Conservation (phyloP, 257 asterid genomes). For the Fraxinus quadrangulata region DNA sequence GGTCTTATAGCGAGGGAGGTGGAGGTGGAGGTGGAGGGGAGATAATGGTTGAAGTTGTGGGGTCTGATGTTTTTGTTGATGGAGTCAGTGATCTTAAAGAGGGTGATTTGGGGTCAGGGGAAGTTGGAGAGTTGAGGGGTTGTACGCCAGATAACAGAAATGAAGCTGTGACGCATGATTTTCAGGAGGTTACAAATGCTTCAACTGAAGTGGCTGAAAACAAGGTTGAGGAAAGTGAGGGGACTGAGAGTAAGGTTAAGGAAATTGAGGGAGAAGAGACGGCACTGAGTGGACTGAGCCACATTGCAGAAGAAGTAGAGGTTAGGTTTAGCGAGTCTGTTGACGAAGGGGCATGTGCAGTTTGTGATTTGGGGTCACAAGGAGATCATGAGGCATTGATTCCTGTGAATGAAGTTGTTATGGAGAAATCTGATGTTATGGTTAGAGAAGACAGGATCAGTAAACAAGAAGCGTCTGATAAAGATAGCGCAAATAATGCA, state of each 20-base stretch:
- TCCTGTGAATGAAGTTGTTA: constrained; percentile 35
- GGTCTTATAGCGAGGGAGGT: constrained; percentile 42
- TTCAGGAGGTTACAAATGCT: constrained; percentile 29
- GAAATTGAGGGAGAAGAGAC: constrained; percentile 23
- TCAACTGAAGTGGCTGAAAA: constrained; percentile 27
- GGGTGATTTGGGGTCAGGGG: constrained; percentile 34
- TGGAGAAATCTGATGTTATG: constrained; percentile 20
- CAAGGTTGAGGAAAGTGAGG: constrained; percentile 12
- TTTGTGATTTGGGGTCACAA: constrained; percentile 23
- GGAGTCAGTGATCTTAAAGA: constrained; percentile 53
- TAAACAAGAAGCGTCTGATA: constrained; percentile 30
- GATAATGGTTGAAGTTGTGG: constrained; percentile 86
- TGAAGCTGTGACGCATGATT: constrained; percentile 24
- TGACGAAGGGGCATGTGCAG: constrained; percentile 24
- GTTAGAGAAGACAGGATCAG: constrained; percentile 23
- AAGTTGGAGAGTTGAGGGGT: constrained; percentile 37
- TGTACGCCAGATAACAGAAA: constrained; percentile 28
- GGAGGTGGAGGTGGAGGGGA: constrained; percentile 54
- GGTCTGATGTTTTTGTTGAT: constrained; percentile 80
- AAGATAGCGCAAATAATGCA: constrained; percentile 25
- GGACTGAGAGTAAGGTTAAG: too few relatives aligned
- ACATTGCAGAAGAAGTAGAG: constrained; percentile 31
- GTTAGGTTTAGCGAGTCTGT: constrained; percentile 23
- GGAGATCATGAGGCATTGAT: constrained; percentile 43
- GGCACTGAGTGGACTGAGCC: constrained; percentile 19